Percentiles rank a stretch among this genome's conserved stretches.
Conservation (phyloP, 1,284 basidiomycete genomes). For the Abortiporus biennis region DNA sequence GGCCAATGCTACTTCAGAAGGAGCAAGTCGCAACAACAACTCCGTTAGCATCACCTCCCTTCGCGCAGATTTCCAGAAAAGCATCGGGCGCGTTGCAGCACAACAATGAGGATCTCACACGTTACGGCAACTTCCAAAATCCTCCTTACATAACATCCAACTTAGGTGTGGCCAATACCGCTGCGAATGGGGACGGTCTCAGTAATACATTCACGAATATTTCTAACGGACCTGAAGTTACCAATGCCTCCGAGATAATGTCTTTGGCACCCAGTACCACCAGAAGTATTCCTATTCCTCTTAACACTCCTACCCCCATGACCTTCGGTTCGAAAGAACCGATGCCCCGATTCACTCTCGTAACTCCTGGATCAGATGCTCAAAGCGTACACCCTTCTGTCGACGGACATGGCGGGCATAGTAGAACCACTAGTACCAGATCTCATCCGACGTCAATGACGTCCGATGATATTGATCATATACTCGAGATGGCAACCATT, state of each 20-base stretch:
- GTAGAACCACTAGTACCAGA: not conserved
- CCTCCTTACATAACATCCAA: too few species aligned
- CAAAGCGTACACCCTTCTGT: not conserved
- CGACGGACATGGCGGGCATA: too few species aligned
- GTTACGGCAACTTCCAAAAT: conserved; percentile 11
- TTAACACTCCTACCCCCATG: not conserved
- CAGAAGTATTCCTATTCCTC: not conserved
- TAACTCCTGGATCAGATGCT: not conserved
- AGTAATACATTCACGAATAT: too few species aligned
- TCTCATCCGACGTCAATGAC: conserved; percentile 16
- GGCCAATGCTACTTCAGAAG: too few species aligned
- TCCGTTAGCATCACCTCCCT: not conserved
- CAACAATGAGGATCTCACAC: not conserved
- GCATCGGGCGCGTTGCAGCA: too few species aligned
- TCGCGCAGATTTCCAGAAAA: too few species aligned
- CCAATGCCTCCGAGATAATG: too few species aligned
- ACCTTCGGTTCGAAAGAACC: not conserved
- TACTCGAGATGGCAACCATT: conserved; percentile 43
- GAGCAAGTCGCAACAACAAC: not conserved
- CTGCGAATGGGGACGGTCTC: too few species aligned
- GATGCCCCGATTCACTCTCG: not conserved
- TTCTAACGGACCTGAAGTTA: too few species aligned
- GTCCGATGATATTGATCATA: conserved; percentile 45
- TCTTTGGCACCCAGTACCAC: too few species aligned
- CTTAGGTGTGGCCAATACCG: too few species aligned